Percentiles rank a stretch among this genome's conserved stretches.
Evolutionary conservation across 108 stramenopile species (phyloP).

Genomic region (Nitzschia sp.): DNA sequence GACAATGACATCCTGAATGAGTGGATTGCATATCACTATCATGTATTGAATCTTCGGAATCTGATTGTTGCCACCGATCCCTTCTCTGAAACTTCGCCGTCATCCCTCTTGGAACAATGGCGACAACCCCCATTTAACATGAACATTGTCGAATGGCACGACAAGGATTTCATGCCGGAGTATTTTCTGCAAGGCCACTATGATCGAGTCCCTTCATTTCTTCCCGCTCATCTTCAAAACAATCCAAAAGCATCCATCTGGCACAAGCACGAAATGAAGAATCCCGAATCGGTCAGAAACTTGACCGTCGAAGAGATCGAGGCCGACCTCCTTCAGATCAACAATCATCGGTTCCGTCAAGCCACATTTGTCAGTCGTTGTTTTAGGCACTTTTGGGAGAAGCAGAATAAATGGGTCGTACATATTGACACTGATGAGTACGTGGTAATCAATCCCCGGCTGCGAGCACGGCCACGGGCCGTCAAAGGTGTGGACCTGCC

Average conservation of each 20-base stretch:
- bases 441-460: slow-evolving; percentile 47
- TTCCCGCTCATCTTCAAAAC: background rate
- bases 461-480: background rate
- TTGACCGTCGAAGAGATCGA: background rate
- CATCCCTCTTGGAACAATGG: slow-evolving; percentile 46
- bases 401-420: slow-evolving; percentile 42
- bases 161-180: slow-evolving; percentile 39
- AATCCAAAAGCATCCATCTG: slow-evolving; percentile 3
- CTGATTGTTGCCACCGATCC: slow-evolving; percentile 60
- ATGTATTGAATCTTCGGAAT: slow-evolving; percentile 34
- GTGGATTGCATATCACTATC: slow-evolving; percentile 66
- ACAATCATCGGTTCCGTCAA: slow-evolving; percentile 49
- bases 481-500: slow-evolving; percentile 1
- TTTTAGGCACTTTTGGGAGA: slow-evolving; percentile 5
- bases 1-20: slow-evolving; percentile 46
- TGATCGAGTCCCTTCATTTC: slow-evolving; percentile 12
- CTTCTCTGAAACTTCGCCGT: slow-evolving; percentile 24
- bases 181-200: slow-evolving; percentile 30
- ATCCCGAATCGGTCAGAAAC: background rate
- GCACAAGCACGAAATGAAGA: background rate
- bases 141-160: slow-evolving; percentile 23
- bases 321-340: slow-evolving; percentile 19
- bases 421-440: slow-evolving; percentile 77
- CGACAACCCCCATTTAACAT: slow-evolving; percentile 2
- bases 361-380: slow-evolving; percentile 39